Evolutionary conservation across 345 rosid genomes (phyloP), one percentile per base, ranked within the genome.

Genomic region (Salix brachista): DNA sequence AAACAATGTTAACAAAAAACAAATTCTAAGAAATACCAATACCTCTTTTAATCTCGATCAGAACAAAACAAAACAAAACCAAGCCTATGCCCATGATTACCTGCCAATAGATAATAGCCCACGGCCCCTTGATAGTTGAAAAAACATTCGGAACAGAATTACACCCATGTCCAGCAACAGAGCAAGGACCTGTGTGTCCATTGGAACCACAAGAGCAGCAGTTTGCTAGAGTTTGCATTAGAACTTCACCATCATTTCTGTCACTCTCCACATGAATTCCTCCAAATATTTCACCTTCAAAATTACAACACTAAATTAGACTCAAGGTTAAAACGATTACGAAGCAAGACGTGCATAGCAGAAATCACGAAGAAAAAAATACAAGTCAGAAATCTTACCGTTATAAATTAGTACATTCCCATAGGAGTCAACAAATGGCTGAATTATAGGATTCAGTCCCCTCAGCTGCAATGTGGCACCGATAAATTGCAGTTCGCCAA

Each of bases 51-150:
- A 34, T 68, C 26, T 28, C 23, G 42, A 17, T 12, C 23, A 77
- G 66, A 65, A 74, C 8, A 54, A 41, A 65, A 74, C 8, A 54
- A 41, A 83, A 16, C 71, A 61, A 64, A 80, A 83, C 80, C 79
- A 78, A 85, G 83, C 82, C 2, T n/a, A 4, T 28, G 65, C 79
- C 58, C 70, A 67, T 26, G 75, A 39, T 78, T 86, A 91, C 97
- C 97, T 96, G 98, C 98, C 97, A 96, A 77, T 85, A 96, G 46
- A 89, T 80, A 32, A 93, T 62, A 76, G 94, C 89, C 98, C 98
- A 96, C 5, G 97, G 98, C 14, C 99, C 99, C 81, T 87, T 89
- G 67, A 93, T 81, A 64, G n/a, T 46, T 0, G 98, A 91, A 80
- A 96, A 93, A 87, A 90, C 87, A 78, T 90, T 86, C 4, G 88